These are phyloP conservation scores for Benincasa hispida DNA, from an alignment of 306 rosid species.

Conservation along the genomic window DNA sequence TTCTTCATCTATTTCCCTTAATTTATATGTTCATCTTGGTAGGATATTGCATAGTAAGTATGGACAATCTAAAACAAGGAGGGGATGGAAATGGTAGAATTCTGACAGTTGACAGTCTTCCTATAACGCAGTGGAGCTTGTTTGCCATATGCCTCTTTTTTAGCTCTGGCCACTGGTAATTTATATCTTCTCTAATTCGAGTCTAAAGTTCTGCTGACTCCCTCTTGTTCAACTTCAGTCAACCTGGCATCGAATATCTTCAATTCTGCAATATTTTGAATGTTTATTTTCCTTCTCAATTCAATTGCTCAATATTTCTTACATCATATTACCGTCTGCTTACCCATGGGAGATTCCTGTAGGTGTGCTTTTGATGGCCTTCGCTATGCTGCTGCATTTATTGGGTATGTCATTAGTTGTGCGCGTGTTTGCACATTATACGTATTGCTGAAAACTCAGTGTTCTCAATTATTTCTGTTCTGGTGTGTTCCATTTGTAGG, in stretches of 20 bases:
- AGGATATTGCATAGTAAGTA: slow-evolving; percentile 70
- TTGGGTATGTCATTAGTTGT: slow-evolving; percentile 44
- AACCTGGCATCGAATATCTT: background rate
- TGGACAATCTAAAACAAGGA: slow-evolving; percentile 24
- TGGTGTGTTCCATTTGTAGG: too few relatives aligned
- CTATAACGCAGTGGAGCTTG: slow-evolving; percentile 80
- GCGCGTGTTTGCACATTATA: background rate
- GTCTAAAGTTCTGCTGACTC: background rate
- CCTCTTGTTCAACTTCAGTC: slow-evolving; percentile 3
- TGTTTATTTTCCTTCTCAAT: background rate
- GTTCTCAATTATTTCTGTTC: background rate
- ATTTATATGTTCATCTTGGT: slow-evolving; percentile 11
- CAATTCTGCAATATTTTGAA: background rate
- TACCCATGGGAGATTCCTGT: slow-evolving; percentile 9
- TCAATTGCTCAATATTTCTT: background rate
- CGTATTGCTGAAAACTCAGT: background rate
- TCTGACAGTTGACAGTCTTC: slow-evolving; percentile 27
- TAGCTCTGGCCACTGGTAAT: slow-evolving; percentile 95
- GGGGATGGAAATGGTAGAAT: slow-evolving; percentile 25
- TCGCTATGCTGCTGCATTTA: slow-evolving; percentile 90
- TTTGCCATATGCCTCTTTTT: slow-evolving; percentile 76
- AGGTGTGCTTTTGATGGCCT: slow-evolving; percentile 99
- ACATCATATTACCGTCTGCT: background rate
- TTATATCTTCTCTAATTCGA: slow-evolving; percentile 9
- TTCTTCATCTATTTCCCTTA: slow-evolving; percentile 12